Evolutionary conservation across 345 rosid species (phyloP), one percentile per base, ranked within the genome.

Genomic region (Eucalyptus lansdowneana): DNA sequence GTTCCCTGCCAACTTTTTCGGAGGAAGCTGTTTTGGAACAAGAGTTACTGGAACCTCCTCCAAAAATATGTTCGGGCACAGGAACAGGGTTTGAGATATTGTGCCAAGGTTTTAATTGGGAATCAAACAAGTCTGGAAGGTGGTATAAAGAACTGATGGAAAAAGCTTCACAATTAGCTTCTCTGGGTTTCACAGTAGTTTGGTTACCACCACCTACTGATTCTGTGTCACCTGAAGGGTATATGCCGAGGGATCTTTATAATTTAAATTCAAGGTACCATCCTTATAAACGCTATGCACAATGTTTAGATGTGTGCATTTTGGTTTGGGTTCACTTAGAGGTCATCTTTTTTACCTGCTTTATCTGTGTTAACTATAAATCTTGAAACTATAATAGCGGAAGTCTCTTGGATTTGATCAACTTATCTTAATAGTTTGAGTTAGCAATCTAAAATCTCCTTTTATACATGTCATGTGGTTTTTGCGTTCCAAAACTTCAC

Each of bases 131-230:
- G 92, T 95, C 97, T 85, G 95, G 97, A 86, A 94, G 94, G 91
- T 97, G 99, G 98, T 97, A 97, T 90, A 69, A 88, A 94, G 98
- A 96, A 88, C 95, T 97, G 58, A 94, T 94, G 92, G 96, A 93
- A 89, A 95, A 94, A 90, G 96, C 97, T n/a, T 86, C 89, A 54
- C 96, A 97, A 90, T 90, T 97, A 91, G 93, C 96, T 90, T 92
- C 95, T 49, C 93, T 97, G 89, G 99, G 99, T 34, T 97, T 97
- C 89, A 95, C 98, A 51, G 94, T 97, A 88, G 89, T 97, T 89
- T 97, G 99, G 99, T 91, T 97, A 90, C 99, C 99, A 85, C 99
- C 99, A 47, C 98, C 99, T 14, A 97, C 99, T 60, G 99, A 97
- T 90, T 97, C 99, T 37, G 98, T 97, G 92, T 97, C 99, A 89